Percentiles rank a stretch among this genome's conserved stretches.
phyloP scores from a whole-genome alignment of 768 basidiomycete species.

The Leccinum uliginosum region DNA sequence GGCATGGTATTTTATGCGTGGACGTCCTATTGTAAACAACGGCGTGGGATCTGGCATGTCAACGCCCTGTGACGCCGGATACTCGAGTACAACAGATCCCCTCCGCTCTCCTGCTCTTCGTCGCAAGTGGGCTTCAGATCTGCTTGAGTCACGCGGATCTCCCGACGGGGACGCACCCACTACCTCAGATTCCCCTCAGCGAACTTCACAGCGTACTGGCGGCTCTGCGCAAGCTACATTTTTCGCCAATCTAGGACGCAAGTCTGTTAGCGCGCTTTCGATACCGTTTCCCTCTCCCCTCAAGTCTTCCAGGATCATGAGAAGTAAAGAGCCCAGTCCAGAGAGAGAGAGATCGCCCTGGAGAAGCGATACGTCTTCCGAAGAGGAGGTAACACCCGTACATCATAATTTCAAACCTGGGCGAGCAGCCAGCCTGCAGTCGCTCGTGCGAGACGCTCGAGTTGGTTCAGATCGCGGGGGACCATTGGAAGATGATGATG shows the following conservation, averaged over 20 bases:
- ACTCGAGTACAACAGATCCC: constrained; percentile 32
- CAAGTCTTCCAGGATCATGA: constrained; percentile 18
- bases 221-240: constrained; percentile 30
- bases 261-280: constrained; percentile 42
- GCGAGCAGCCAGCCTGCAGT: constrained; percentile 8
- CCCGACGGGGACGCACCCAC: constrained; percentile 13
- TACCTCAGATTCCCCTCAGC: constrained; percentile 2
- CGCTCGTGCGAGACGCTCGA: constrained; percentile 4
- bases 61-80: constrained; percentile 30
- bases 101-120: constrained; percentile 41
- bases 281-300: constrained; percentile 32
- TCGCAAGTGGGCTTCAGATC: constrained; percentile 45
- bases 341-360: constrained; percentile 37
- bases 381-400: constrained; percentile 32
- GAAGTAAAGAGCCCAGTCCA: constrained; percentile 26
- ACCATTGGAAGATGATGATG: constrained; percentile 11
- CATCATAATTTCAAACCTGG: constrained; percentile 9
- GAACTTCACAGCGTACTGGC: constrained; percentile 6
- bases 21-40: constrained; percentile 29
- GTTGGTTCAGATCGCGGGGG: constrained; percentile 21
- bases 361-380: constrained; percentile 62
- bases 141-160: constrained; percentile 31
- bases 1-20: constrained; percentile 51
- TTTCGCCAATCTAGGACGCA: constrained; percentile 40
- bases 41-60: constrained; percentile 30